phyloP scores from a whole-genome alignment of 2,329 filamentous ascomycete genomes.

The Magnaporthales sp. region DNA sequence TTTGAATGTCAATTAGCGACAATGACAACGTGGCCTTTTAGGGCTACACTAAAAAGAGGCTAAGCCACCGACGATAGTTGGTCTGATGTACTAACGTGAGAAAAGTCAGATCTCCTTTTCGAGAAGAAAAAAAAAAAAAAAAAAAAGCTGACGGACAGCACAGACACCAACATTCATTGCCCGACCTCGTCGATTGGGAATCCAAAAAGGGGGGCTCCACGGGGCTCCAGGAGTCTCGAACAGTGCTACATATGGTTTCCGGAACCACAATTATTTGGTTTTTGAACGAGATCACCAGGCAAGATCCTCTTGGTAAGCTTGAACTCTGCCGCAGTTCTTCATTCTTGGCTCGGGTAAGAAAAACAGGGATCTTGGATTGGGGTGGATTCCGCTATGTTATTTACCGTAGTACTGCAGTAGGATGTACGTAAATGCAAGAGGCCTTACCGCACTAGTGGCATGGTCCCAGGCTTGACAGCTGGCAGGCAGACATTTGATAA shows the following conservation, averaged over 20 bases:
- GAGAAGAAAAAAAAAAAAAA: neutral
- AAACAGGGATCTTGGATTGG: neutral
- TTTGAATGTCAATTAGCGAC: neutral
- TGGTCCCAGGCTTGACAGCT: no score
- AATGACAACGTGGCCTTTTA: neutral
- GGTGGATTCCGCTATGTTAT: neutral
- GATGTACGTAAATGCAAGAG: neutral
- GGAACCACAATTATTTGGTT: neutral
- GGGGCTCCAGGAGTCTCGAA: neutral
- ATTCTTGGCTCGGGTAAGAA: neutral
- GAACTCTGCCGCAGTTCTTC: neutral
- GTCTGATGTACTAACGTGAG: no score
- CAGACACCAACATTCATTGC: neutral
- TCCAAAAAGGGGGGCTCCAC: neutral
- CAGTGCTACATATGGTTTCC: no score
- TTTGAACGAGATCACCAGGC: neutral
- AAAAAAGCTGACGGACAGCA: neutral
- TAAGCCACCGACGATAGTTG: no score
- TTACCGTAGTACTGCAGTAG: no score
- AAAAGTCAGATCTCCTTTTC: no score
- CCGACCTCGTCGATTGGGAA: neutral
- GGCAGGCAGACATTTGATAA: neutral
- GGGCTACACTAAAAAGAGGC: neutral
- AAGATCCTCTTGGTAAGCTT: neutral
- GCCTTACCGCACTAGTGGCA: neutral